phyloP scores from a whole-genome alignment of 495 filamentous ascomycete genomes.

The Penicillium coprophilum region DNA sequence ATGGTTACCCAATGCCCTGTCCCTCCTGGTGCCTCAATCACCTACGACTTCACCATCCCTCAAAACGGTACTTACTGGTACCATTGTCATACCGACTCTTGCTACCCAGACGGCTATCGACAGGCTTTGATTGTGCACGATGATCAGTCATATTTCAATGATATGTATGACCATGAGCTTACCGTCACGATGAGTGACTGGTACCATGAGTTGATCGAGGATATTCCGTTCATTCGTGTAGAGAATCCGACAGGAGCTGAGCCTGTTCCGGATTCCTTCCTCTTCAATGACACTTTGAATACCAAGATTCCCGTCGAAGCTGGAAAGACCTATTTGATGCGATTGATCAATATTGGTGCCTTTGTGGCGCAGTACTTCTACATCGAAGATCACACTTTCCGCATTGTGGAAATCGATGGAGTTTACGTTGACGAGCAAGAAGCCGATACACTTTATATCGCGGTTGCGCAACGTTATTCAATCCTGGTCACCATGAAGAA shows the following conservation, averaged over 20 bases:
- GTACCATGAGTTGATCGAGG: constrained; percentile 51
- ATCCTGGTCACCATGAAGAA: constrained; percentile 67
- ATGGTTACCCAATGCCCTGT: constrained; percentile 69
- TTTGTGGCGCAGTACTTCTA: constrained; percentile 77
- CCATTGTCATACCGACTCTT: constrained; percentile 66
- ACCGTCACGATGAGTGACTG: constrained; percentile 66
- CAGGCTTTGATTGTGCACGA: constrained; percentile 73
- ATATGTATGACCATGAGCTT: constrained; percentile 66
- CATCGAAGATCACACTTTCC: constrained; percentile 69
- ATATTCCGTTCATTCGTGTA: constrained; percentile 48
- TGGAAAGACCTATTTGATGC: constrained; percentile 78
- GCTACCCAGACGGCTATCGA: constrained; percentile 75
- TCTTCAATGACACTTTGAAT: constrained; percentile 59
- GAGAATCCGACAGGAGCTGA: constrained; percentile 55
- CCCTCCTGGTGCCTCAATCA: constrained; percentile 61
- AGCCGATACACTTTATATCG: constrained; percentile 62
- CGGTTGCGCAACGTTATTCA: constrained; percentile 71
- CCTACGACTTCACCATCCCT: constrained; percentile 76
- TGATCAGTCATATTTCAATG: constrained; percentile 56
- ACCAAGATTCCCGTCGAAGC: constrained; percentile 59
- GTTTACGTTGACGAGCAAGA: constrained; percentile 55
- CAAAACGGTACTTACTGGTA: constrained; percentile 84
- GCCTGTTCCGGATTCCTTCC: constrained; percentile 50
- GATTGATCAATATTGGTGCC: constrained; percentile 72
- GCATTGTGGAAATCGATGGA: constrained; percentile 59